These are phyloP conservation scores for Malassezia slooffiae DNA, from an alignment of 1,284 basidiomycete genomes.

Conservation along the genomic window DNA sequence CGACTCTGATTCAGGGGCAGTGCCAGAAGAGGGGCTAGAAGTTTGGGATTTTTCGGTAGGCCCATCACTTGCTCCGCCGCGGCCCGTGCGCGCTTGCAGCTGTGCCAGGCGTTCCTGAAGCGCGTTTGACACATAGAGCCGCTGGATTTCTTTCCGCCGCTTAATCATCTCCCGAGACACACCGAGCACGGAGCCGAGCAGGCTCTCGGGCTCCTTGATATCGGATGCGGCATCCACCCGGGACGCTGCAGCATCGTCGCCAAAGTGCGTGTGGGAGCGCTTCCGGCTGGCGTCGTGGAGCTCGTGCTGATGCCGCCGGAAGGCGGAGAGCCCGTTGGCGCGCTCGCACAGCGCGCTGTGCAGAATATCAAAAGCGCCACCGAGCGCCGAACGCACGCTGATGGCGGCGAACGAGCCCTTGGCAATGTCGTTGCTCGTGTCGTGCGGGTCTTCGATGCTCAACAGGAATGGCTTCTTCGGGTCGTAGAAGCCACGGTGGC, in stretches of 20 bases:
- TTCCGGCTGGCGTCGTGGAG: slow-evolving; percentile 8
- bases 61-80: too few relatives aligned
- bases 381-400: slow-evolving; percentile 68
- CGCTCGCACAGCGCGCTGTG: slow-evolving; percentile 50
- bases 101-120: slow-evolving; percentile 56
- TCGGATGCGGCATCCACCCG: slow-evolving; percentile 12
- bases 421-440: slow-evolving; percentile 84
- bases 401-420: slow-evolving; percentile 73
- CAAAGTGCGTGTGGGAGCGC: slow-evolving; percentile 6
- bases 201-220: slow-evolving; percentile 54
- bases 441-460: slow-evolving; percentile 89
- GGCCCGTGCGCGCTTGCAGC: neutral
- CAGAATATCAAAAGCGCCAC: slow-evolving; percentile 75
- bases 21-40: too few relatives aligned
- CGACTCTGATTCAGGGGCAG: too few relatives aligned
- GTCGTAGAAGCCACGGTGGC: slow-evolving; percentile 31
- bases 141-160: slow-evolving; percentile 52
- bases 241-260: slow-evolving; percentile 7
- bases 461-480: slow-evolving; percentile 55
- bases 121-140: slow-evolving; percentile 57
- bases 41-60: too few relatives aligned
- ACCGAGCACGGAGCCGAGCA: slow-evolving; percentile 67
- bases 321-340: slow-evolving; percentile 20
- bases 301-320: slow-evolving; percentile 13
- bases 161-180: slow-evolving; percentile 65